Conservation (phyloP, 768 basidiomycete species). For the Vararia minispora region DNA sequence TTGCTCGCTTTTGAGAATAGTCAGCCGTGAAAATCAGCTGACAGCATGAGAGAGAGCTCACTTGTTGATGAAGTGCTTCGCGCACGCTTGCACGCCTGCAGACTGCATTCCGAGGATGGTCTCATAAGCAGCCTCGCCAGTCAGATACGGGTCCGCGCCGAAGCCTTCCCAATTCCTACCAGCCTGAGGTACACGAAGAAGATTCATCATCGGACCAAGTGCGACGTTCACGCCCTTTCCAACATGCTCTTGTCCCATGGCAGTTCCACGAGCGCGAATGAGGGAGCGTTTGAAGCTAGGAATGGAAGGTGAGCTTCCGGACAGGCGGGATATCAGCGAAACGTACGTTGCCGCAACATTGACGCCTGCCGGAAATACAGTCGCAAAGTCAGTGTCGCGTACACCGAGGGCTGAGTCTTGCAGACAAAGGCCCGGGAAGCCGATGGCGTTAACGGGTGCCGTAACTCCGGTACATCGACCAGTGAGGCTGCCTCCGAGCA, state of each 20-base stretch:
- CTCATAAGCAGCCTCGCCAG: slow-evolving; percentile 66
- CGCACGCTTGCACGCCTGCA: slow-evolving; percentile 72
- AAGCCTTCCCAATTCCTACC: slow-evolving; percentile 92
- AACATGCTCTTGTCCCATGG: slow-evolving; percentile 71
- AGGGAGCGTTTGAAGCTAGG: slow-evolving; percentile 61
- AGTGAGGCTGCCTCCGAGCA: slow-evolving; percentile 46
- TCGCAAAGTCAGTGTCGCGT: slow-evolving; percentile 57
- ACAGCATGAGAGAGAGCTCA: slow-evolving; percentile 20
- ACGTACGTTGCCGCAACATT: slow-evolving; percentile 70
- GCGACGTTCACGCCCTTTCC: slow-evolving; percentile 76
- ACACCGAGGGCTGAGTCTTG: slow-evolving; percentile 72
- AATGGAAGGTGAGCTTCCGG: not conserved
- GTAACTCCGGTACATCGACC: slow-evolving; percentile 63
- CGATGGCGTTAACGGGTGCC: slow-evolving; percentile 30
- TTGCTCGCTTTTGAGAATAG: slow-evolving; percentile 39
- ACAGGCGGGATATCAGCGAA: not conserved
- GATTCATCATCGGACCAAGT: slow-evolving; percentile 73
- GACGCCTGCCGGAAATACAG: slow-evolving; percentile 72
- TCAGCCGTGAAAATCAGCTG: not conserved
- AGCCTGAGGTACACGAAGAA: slow-evolving; percentile 62
- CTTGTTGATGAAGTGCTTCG: slow-evolving; percentile 76
- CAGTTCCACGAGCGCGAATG: slow-evolving; percentile 64
- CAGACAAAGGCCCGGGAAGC: slow-evolving; percentile 63
- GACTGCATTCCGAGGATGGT: slow-evolving; percentile 76
- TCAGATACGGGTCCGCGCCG: slow-evolving; percentile 76